These are phyloP conservation scores for Psilocybe cyanescens DNA, from an alignment of 768 basidiomycete species.

Conservation along the genomic window DNA sequence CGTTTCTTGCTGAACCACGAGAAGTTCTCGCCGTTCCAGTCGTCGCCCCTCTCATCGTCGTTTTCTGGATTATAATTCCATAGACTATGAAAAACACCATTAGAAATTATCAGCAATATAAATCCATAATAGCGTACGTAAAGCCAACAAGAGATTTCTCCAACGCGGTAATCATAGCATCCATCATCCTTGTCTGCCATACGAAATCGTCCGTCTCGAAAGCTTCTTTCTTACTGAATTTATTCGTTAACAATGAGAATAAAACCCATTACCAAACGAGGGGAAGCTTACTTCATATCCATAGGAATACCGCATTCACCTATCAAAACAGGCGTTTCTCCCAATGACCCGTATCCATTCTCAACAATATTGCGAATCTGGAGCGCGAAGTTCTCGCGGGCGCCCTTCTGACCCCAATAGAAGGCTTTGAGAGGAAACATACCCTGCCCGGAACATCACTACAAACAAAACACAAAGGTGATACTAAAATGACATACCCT, in stretches of 20 bases:
- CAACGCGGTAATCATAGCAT: slow-evolving; percentile 83
- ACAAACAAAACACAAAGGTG: not conserved
- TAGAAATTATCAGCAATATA: too few species aligned
- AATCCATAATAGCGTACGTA: slow-evolving; percentile 29
- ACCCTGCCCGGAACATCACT: slow-evolving; percentile 53
- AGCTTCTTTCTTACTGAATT: slow-evolving; percentile 65
- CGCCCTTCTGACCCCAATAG: slow-evolving; percentile 87
- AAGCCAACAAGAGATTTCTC: slow-evolving; percentile 81
- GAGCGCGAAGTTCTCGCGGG: slow-evolving; percentile 77
- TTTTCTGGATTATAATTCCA: slow-evolving; percentile 97
- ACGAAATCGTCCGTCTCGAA: slow-evolving; percentile 73
- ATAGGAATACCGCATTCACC: slow-evolving; percentile 96
- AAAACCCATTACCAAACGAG: not conserved
- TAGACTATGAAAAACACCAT: slow-evolving; percentile 48
- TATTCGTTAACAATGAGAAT: not conserved
- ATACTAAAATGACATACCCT: slow-evolving; percentile 50
- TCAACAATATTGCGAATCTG: slow-evolving; percentile 85
- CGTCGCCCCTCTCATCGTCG: slow-evolving; percentile 75
- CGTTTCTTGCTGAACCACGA: slow-evolving; percentile 84
- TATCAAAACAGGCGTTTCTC: slow-evolving; percentile 83
- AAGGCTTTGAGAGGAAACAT: slow-evolving; percentile 81
- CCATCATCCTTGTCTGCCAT: slow-evolving; percentile 94
- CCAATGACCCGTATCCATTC: slow-evolving; percentile 67
- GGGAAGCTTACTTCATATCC: slow-evolving; percentile 85
- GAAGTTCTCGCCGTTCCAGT: slow-evolving; percentile 98